phyloP scores from a whole-genome alignment of 2,329 filamentous ascomycete species.

The Fusarium guadeloupense region DNA sequence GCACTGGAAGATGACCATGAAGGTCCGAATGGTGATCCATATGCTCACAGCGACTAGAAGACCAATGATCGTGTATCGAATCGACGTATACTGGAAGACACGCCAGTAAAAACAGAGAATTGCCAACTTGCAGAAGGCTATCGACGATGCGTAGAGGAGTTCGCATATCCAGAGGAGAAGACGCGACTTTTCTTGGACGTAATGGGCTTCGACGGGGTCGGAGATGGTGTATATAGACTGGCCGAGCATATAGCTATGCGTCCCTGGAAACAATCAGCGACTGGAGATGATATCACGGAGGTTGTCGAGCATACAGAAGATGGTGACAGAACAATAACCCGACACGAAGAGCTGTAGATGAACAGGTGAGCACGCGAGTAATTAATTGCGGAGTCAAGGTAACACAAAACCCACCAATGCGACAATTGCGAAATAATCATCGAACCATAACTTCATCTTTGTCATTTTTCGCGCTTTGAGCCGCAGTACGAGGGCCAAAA shows the following conservation, averaged over 20 bases:
- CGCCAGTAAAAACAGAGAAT: conserved; percentile 46
- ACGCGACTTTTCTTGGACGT: conserved; percentile 13
- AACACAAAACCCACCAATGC: conserved; percentile 31
- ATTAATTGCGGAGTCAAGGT: too few species aligned
- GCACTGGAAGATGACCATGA: conserved; percentile 49
- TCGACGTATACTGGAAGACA: conserved; percentile 40
- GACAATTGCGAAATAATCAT: conserved; percentile 32
- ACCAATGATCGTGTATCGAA: conserved; percentile 40
- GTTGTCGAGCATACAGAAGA: conserved; percentile 17
- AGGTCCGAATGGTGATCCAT: conserved; percentile 45
- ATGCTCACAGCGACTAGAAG: conserved; percentile 30
- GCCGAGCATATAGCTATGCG: conserved; percentile 25
- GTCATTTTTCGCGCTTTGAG: conserved; percentile 35
- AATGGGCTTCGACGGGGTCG: not conserved
- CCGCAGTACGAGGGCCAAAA: conserved; percentile 24
- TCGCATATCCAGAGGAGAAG: conserved; percentile 29
- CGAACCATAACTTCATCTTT: conserved; percentile 37
- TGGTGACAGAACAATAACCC: conserved; percentile 12
- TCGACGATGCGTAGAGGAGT: conserved; percentile 39
- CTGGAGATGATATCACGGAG: too few species aligned
- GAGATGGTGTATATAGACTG: conserved; percentile 1
- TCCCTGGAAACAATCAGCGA: conserved; percentile 20
- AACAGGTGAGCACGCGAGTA: not conserved
- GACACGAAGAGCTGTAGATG: conserved; percentile 3
- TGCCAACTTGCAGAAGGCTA: conserved; percentile 43